Conservation (phyloP, 23 red algal species). For the Agarophyton chilense region DNA sequence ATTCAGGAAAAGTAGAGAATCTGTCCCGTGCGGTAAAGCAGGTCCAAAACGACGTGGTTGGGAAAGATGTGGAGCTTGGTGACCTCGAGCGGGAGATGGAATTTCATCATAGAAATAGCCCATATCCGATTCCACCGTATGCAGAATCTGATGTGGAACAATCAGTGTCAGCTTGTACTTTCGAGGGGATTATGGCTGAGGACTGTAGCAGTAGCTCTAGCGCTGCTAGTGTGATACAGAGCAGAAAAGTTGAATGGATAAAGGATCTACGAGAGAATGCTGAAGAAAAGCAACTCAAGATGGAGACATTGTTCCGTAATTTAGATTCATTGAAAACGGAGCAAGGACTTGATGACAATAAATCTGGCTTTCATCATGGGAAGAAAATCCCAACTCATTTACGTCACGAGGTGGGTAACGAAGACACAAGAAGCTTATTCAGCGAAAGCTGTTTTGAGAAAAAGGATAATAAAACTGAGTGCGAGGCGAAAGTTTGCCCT, state of each 20-base stretch:
- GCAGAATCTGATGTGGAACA: background rate
- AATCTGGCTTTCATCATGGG: background rate
- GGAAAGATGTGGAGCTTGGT: background rate
- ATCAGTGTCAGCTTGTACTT: background rate
- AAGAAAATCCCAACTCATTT: background rate
- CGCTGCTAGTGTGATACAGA: background rate
- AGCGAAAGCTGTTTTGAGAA: too few relatives aligned
- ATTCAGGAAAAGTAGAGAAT: background rate
- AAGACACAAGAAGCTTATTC: too few relatives aligned
- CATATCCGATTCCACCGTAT: background rate
- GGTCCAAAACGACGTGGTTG: background rate
- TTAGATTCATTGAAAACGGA: background rate
- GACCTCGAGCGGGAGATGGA: background rate
- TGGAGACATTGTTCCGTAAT: background rate
- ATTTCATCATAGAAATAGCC: background rate
- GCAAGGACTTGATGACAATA: background rate
- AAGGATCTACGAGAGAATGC: background rate
- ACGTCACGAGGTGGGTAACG: too few relatives aligned
- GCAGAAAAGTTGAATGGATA: background rate
- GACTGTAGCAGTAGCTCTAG: background rate
- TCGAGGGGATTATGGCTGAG: background rate
- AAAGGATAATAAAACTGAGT: too few relatives aligned
- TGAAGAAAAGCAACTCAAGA: background rate
- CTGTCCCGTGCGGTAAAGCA: background rate
- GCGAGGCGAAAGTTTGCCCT: too few relatives aligned